Evolutionary conservation across 2,329 filamentous ascomycete species (phyloP), one percentile per base, ranked within the genome.

Genomic region (Aspergillus eucalypticola): DNA sequence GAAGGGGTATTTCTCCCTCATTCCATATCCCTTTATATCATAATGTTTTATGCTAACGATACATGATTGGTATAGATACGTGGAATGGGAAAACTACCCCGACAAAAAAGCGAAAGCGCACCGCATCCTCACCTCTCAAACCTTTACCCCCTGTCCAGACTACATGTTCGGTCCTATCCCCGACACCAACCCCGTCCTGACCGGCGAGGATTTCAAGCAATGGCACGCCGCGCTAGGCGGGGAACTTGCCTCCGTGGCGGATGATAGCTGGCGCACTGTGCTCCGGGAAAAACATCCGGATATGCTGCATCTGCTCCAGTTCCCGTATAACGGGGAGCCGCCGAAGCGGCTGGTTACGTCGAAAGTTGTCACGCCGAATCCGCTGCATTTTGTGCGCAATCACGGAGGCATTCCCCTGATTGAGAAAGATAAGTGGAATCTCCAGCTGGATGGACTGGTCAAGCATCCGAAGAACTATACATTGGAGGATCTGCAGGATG

Each of bases 351-450:
- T 89, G 0, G 81, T 87, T 0, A 81, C 82, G 0, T 80, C 80
- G 15, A 79, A 83, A 21, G 67, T 71, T 0, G 81, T 90, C 41
- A 91, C 89, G 0, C 77, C 81, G 0, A 91, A 90, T 61, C 65
- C 77, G 3, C 76, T 83, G n/a, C 84, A 87, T 64, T 91, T 90
- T 64, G 85, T 91, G 0, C 81, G 89, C 7, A 91, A 91, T 60
- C 89, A 91, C 62, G 88, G 89, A 8, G 88, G 88, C 0, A 86
- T 91, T 17, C 89, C 89, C 0, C 77, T 84, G 7, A 90, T 91
- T 56, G 81, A 89, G 8, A 75, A 81, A 1, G 79, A 84, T 0
- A 77, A 82, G 2, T 88, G 77, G 67, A 81, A 76, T 23, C 77
- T 89, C 15, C 74, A 78, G 2, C 71, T 90, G 5, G 84, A 86